These are phyloP conservation scores for Cercospora beticola DNA, from an alignment of 2,329 filamentous ascomycete species.

Conservation along the genomic window DNA sequence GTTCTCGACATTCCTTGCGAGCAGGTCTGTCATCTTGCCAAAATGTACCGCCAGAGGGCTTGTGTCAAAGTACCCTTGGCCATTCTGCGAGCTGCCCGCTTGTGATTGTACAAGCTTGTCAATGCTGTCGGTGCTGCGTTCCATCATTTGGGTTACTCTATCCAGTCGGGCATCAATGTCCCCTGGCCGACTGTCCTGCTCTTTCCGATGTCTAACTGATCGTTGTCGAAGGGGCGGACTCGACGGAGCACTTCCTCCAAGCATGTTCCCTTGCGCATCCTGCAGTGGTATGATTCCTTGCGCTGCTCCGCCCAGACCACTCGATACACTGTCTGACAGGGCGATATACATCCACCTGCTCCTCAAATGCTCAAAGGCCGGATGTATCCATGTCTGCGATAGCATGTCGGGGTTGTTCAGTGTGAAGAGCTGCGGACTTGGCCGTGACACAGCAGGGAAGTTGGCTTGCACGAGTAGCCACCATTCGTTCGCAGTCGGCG, in stretches of 20 bases:
- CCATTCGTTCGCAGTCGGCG: constrained; percentile 36
- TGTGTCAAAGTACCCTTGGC: constrained; percentile 17
- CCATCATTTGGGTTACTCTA: constrained; percentile 30
- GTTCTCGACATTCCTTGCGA: constrained; percentile 28
- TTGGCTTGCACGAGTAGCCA: constrained; percentile 35
- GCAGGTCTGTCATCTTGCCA: constrained; percentile 26
- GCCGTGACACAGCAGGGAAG: constrained; percentile 33
- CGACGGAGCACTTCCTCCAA: constrained; percentile 22
- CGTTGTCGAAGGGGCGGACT: constrained; percentile 18
- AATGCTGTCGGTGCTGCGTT: constrained; percentile 30
- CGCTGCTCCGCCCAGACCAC: constrained; percentile 27
- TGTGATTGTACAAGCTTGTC: constrained; percentile 21
- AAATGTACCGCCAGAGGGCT: constrained; percentile 27
- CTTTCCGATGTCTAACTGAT: constrained; percentile 10
- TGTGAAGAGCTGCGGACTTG: constrained; percentile 36
- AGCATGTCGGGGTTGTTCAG: constrained; percentile 34
- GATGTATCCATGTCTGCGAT: constrained; percentile 33
- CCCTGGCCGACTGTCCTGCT: not conserved
- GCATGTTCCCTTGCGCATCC: constrained; percentile 31
- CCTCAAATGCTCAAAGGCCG: constrained; percentile 33
- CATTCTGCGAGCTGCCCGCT: constrained; percentile 2
- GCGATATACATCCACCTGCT: constrained; percentile 37
- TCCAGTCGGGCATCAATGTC: constrained; percentile 27
- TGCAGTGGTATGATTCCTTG: constrained; percentile 35
- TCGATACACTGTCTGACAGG: constrained; percentile 22